Evolutionary conservation across 2,329 filamentous ascomycete genomes (phyloP).

Genomic region (Cladophialophora immunda): DNA sequence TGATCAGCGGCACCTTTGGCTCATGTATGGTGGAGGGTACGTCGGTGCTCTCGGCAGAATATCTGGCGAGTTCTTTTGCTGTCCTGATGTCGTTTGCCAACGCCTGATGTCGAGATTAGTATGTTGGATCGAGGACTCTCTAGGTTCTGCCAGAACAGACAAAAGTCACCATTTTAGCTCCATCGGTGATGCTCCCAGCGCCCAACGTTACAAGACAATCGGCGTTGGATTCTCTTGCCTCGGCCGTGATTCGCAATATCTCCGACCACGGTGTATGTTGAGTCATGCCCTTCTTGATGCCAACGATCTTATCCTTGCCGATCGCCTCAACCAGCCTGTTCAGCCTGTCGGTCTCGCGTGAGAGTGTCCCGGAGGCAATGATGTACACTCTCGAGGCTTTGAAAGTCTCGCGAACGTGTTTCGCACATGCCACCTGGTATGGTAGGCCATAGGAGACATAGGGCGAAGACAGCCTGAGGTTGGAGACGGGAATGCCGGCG

Average conservation of each 20-base stretch:
- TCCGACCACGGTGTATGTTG: constrained; percentile 64
- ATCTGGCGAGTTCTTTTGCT: constrained; percentile 49
- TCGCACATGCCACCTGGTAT: constrained; percentile 16
- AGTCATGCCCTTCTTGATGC: constrained; percentile 60
- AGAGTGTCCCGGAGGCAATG: constrained; percentile 59
- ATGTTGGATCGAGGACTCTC: neutral
- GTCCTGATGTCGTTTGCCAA: constrained; percentile 57
- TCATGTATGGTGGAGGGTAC: constrained; percentile 50
- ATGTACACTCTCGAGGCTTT: constrained; percentile 60
- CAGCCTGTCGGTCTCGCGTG: constrained; percentile 56
- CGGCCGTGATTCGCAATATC: constrained; percentile 57
- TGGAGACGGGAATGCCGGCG: constrained; percentile 18
- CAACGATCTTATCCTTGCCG: constrained; percentile 48
- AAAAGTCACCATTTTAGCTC: constrained; percentile 59
- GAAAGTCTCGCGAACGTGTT: constrained; percentile 41
- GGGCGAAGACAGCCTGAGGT: constrained; percentile 19
- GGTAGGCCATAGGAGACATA: constrained; percentile 21
- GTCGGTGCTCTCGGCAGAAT: constrained; percentile 48
- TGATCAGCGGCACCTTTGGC: constrained; percentile 50
- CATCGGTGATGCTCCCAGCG: constrained; percentile 63
- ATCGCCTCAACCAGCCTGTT: constrained; percentile 49
- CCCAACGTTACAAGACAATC: constrained; percentile 64
- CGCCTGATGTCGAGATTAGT: constrained; percentile 45
- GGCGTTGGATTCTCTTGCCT: constrained; percentile 43
- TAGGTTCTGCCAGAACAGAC: neutral